Base-by-base conservation (phyloP, 1,139 yeast species). In the Eremothecium cymbalariae region DNA sequence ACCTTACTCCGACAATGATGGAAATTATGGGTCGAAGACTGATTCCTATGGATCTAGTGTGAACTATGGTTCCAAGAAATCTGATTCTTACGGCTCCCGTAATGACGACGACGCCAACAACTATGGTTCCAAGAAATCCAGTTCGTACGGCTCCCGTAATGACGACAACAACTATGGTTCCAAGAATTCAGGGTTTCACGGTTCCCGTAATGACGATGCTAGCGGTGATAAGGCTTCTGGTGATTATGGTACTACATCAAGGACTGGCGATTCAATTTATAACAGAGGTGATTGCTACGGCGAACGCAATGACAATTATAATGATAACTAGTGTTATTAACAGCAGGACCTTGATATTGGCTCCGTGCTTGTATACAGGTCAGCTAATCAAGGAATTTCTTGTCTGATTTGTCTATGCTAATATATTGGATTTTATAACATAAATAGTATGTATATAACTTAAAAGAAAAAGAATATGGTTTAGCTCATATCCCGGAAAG, bases 401-500 rank as follows among this genome's bases (percentile, higher is more conserved):
- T n/a, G n/a, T n/a, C n/a, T n/a, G n/a, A n/a, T n/a, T n/a, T n/a
- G n/a, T n/a, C n/a, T n/a, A n/a, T n/a, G n/a, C n/a, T n/a, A n/a
- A n/a, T n/a, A n/a, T n/a, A n/a, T n/a, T n/a, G n/a, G n/a, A n/a
- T n/a, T n/a, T n/a, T n/a, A n/a, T n/a, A n/a, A n/a, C n/a, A n/a
- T n/a, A n/a, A n/a, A n/a, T n/a, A n/a, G n/a, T n/a, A n/a, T n/a
- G n/a, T n/a, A n/a, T n/a, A n/a, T n/a, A n/a, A n/a, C n/a, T n/a
- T n/a, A n/a, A n/a, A n/a, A n/a, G n/a, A n/a, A n/a, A n/a, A n/a
- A n/a, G n/a, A n/a, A n/a, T n/a, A n/a, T n/a, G n/a, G n/a, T n/a
- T n/a, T n/a, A n/a, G 28, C 6, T 38, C 41, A 54, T 28, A 50
- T 47, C 8, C 59, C 60, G 4, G 57, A 52, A 14, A 56, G 40